Evolutionary conservation across 2,329 filamentous ascomycete genomes (phyloP), one percentile per base, ranked within the genome.

Genomic region (Furcasterigmium furcatum): DNA sequence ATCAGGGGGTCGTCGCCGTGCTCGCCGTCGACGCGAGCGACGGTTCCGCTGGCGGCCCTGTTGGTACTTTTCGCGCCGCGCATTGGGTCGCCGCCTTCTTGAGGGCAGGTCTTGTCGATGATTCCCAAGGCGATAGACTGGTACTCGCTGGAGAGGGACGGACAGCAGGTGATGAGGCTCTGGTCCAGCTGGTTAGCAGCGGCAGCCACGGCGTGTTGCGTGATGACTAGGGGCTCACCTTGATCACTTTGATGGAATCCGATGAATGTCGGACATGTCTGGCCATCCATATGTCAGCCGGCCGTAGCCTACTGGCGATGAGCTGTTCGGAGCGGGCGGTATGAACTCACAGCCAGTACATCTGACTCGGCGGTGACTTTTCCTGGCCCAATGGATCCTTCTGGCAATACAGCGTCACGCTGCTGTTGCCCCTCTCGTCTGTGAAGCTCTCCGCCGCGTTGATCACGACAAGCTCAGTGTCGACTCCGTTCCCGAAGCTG

Each of bases 371-470:
- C 12, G 30, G 14, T 7, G 24, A 4, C 16, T 10, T 20, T 4
- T 10, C 13, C 9, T 12, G 8, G 13, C 18, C 41, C 19, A 35
- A 12, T 8, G 41, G 27, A 16, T 36, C 30, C 19, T 36, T 34
- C 21, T 43, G 27, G 29, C 27, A 34, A 30, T 43, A 43, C 13
- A 43, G 18, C 6, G 41, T 43, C 6, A 36, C 41, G 13, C 16
- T 30, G 18, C 41, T 43, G n/a, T 36, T 34, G 25, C 41, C 41
- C n/a, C 27, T 29, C 20, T 43, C 18, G 18, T 21, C 29, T n/a
- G 27, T 35, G 13, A 43, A 43, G 29, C 42, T 38, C 20, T 44
- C 42, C 5, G 42, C 42, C 12, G 42, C 42, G 18, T 44, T 44
- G 18, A 44, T 38, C 12, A 38, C 19, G 21, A 38, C 30, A 27